Evolutionary conservation across 441 rosid species (phyloP), one percentile per base, ranked within the genome.

Genomic region (Viola pubescens): DNA sequence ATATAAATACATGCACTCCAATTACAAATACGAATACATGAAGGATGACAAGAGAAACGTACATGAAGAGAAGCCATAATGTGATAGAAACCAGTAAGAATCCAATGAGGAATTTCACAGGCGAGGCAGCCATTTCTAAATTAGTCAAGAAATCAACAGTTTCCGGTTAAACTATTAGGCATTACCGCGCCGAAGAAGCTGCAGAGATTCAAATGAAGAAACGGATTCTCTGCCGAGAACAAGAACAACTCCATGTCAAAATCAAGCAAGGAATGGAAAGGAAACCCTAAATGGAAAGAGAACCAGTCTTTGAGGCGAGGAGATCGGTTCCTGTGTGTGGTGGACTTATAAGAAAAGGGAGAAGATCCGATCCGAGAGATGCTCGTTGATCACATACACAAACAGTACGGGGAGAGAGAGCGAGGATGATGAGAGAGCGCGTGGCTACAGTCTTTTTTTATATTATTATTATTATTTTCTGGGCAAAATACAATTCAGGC

Each of bases 51-150:
- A 5, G 59, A 56, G 55, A 4, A 49, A 78, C 97, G 76, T 80
- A 94, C 99, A 90, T 80, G 85, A 94, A 86, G 69, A 88, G 73
- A 76, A 90, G 63, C 97, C 97, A 94, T 63, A 94, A 74, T 70
- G 82, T 67, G 75, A 94, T 73, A 71, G 88, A 94, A 70, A 79
- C 74, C 56, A 83, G 67, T 59, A 94, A 74, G 82, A 94, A 94
- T 11, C 95, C 95, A 56, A 88, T 81, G 76, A 94, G 86, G 80
- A 94, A 83, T 68, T 83, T 88, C 53, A 84, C 99, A n/a, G 94
- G 96, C 50, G 97, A 90, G 73, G 84, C 89, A 52, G 83, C 85
- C 97, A 89, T 90, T 69, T 26, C 34, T 26, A 26, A 26, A 57
- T 60, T 48, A 45, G 63, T 46, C 6, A 67, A 42, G 5, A 6